Conservation (phyloP, 345 rosid species). For the Eucalyptus polyanthemos region DNA sequence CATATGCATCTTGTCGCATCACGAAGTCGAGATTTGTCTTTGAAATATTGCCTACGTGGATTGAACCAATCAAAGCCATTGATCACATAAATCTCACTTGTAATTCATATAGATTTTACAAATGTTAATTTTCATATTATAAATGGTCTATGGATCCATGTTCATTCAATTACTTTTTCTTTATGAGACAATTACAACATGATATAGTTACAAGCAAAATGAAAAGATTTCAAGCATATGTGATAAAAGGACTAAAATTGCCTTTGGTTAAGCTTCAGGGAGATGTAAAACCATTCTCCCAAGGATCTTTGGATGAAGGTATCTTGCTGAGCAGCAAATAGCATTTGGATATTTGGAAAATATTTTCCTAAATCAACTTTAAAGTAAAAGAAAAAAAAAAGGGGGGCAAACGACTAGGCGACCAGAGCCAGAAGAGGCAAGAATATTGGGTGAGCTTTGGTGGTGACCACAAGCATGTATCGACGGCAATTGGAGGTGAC, state of each 20-base stretch:
- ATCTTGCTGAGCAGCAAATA: not conserved
- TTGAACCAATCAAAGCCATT: not conserved
- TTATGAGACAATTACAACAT: not conserved
- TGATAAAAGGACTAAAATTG: not conserved
- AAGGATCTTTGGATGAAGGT: not conserved
- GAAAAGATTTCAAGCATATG: not conserved
- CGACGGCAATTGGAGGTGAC: not conserved
- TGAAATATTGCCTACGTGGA: not conserved
- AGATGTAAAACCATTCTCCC: not conserved
- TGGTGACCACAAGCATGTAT: not conserved
- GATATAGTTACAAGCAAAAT: not conserved
- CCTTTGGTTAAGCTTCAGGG: not conserved
- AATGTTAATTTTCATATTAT: not conserved
- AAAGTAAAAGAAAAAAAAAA: not conserved
- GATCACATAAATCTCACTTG: not conserved
- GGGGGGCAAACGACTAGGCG: rapidly evolving
- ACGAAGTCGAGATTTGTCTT: not conserved
- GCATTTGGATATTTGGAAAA: not conserved
- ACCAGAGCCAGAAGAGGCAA: not conserved
- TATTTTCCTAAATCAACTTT: not conserved
- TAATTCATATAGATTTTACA: not conserved
- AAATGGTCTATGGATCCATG: not conserved
- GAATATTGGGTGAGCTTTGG: not conserved
- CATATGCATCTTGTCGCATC: not conserved
- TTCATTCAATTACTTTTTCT: not conserved